These are phyloP conservation scores for Salvia rosmarinus DNA, from an alignment of 257 asterid genomes.

Conservation along the genomic window DNA sequence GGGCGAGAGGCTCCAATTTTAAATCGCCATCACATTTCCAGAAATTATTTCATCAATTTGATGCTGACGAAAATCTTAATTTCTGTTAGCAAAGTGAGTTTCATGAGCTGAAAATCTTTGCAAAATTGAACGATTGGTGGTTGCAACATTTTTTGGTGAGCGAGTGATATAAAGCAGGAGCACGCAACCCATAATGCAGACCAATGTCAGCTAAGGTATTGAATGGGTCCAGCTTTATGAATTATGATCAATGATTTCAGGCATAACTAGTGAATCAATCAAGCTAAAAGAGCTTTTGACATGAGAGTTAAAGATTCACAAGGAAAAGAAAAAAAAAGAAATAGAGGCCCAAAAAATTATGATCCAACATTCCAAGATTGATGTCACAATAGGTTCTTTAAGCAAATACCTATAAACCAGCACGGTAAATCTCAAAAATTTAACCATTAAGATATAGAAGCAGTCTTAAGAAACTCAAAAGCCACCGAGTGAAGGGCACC, in stretches of 20 bases:
- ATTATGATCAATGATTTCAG: neutral
- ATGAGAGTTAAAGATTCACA: neutral
- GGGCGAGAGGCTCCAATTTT: too few species aligned
- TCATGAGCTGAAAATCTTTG: too few species aligned
- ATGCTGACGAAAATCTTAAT: too few species aligned
- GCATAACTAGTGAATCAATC: neutral
- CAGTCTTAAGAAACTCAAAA: constrained; percentile 28
- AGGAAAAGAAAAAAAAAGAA: neutral
- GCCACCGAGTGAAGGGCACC: constrained; percentile 18
- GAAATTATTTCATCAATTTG: too few species aligned
- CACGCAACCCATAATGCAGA: too few species aligned
- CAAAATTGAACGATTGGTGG: too few species aligned
- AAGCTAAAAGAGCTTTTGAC: neutral
- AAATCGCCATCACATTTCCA: too few species aligned
- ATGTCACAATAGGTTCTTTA: neutral
- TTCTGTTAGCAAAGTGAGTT: too few species aligned
- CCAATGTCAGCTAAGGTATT: neutral
- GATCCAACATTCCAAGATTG: constrained; percentile 15
- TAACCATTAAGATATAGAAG: constrained; percentile 21
- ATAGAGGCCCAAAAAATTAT: neutral
- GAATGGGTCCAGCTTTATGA: neutral
- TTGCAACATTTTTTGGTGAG: too few species aligned
- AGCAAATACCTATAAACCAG: constrained; percentile 11
- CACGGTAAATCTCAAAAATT: constrained; percentile 7
- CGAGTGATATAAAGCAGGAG: too few species aligned